Conservation (phyloP, 2,329 filamentous ascomycete species). For the Teratosphaeria zuluensis region DNA sequence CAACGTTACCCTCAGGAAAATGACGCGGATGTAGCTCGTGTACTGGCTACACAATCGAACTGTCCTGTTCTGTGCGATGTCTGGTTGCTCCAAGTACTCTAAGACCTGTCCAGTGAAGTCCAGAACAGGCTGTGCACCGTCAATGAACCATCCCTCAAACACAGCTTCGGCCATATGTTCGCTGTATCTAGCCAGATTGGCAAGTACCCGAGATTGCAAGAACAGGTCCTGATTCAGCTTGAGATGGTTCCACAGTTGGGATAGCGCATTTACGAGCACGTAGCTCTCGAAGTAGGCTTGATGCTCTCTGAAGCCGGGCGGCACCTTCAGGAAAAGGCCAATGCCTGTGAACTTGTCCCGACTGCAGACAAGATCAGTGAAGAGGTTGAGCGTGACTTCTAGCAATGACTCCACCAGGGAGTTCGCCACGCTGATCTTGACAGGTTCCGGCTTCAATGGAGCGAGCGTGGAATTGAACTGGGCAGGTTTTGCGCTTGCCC, state of each 20-base stretch:
- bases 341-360: slow-evolving; percentile 89
- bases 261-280: slow-evolving; percentile 64
- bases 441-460: slow-evolving; percentile 42
- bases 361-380: slow-evolving; percentile 73
- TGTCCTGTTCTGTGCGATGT: slow-evolving; percentile 70
- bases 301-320: slow-evolving; percentile 87
- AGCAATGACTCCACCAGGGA: slow-evolving; percentile 66
- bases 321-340: slow-evolving; percentile 73
- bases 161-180: slow-evolving; percentile 78
- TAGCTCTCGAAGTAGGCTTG: slow-evolving; percentile 94
- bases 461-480: slow-evolving; percentile 55
- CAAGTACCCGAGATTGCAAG: slow-evolving; percentile 71
- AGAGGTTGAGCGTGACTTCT: slow-evolving; percentile 68
- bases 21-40: slow-evolving; percentile 62
- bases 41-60: slow-evolving; percentile 87
- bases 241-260: slow-evolving; percentile 59
- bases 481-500: slow-evolving; percentile 44
- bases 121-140: slow-evolving; percentile 71
- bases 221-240: slow-evolving; percentile 63
- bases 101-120: slow-evolving; percentile 79
- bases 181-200: slow-evolving; percentile 74
- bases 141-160: slow-evolving; percentile 93
- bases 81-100: slow-evolving; percentile 80
- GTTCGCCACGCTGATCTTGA: slow-evolving; percentile 48
- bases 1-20: slow-evolving; percentile 69